A percentile compares a stretch with the other conserved stretches of the same genome.
phyloP scores from a whole-genome alignment of 225 moss, liverwort and hornwort genomes.

The Anthoceros angustus region DNA sequence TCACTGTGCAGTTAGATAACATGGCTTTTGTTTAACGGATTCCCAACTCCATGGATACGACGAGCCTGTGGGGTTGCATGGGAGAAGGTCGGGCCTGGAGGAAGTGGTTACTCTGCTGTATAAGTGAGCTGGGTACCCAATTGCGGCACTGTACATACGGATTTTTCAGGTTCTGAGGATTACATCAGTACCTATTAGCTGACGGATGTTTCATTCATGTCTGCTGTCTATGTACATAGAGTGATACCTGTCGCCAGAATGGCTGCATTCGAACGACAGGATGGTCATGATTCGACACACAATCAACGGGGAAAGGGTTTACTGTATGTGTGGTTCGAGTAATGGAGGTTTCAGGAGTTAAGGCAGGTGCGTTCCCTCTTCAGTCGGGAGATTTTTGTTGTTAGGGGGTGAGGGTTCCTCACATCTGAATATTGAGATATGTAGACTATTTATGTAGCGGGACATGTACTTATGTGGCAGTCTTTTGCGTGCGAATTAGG shows the following conservation, averaged over 20 bases:
- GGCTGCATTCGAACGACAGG: neutral
- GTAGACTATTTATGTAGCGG: neutral
- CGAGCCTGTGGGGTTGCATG: neutral
- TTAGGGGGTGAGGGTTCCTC: neutral
- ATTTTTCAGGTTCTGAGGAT: conserved; percentile 6
- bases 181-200: conserved; percentile 4
- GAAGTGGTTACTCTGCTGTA: neutral
- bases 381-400: neutral
- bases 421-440: neutral
- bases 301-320: neutral
- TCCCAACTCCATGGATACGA: neutral
- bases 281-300: neutral
- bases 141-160: conserved; percentile 4
- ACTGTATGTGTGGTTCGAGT: neutral
- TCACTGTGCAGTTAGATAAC: conserved; percentile 4
- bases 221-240: neutral
- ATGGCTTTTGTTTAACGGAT: neutral
- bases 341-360: neutral
- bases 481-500: neutral
- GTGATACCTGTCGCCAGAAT: neutral
- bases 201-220: conserved; percentile 1
- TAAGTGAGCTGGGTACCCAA: neutral
- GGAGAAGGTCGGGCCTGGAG: neutral
- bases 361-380: neutral
- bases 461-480: neutral